Conservation (phyloP, 2,329 filamentous ascomycete species). For the Fusarium longipes region DNA sequence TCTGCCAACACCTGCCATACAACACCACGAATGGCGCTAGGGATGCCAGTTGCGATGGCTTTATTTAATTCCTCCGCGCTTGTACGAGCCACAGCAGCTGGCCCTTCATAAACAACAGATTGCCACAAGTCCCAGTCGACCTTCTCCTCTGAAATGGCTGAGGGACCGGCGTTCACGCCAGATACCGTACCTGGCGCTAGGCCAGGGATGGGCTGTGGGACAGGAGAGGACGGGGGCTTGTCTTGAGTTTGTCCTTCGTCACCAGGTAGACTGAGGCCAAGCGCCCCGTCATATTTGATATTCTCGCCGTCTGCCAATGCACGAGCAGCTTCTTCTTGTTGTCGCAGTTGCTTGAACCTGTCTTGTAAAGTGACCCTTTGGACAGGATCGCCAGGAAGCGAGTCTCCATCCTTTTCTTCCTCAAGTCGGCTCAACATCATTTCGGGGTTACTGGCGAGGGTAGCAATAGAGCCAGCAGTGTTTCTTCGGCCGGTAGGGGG, state of each 20-base stretch:
- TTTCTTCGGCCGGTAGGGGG: slow-evolving; percentile 70
- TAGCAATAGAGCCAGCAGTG: slow-evolving; percentile 83
- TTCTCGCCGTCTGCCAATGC: slow-evolving; percentile 61
- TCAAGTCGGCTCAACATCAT: slow-evolving; percentile 82
- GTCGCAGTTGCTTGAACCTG: slow-evolving; percentile 79
- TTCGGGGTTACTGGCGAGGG: slow-evolving; percentile 82
- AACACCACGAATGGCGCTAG: slow-evolving; percentile 94
- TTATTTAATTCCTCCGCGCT: slow-evolving; percentile 90
- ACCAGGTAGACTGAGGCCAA: slow-evolving; percentile 40
- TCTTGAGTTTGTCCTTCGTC: slow-evolving; percentile 47
- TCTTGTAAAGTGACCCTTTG: slow-evolving; percentile 76
- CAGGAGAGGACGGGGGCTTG: slow-evolving; percentile 57
- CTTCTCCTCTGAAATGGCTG: slow-evolving; percentile 74
- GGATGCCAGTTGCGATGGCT: slow-evolving; percentile 93
- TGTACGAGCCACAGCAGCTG: slow-evolving; percentile 85
- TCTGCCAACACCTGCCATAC: slow-evolving; percentile 98
- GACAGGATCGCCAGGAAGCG: slow-evolving; percentile 58
- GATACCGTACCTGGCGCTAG: slow-evolving; percentile 88
- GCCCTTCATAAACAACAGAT: slow-evolving; percentile 92
- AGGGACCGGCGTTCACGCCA: slow-evolving; percentile 80
- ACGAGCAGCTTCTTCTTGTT: slow-evolving; percentile 77
- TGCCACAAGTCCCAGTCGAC: slow-evolving; percentile 99
- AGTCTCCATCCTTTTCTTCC: slow-evolving; percentile 69
- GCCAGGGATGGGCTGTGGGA: slow-evolving; percentile 74
- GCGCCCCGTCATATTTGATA: slow-evolving; percentile 55